These are phyloP conservation scores for Suhomyces maxii DNA, from an alignment of 1,139 yeast genomes.

Conservation along the genomic window DNA sequence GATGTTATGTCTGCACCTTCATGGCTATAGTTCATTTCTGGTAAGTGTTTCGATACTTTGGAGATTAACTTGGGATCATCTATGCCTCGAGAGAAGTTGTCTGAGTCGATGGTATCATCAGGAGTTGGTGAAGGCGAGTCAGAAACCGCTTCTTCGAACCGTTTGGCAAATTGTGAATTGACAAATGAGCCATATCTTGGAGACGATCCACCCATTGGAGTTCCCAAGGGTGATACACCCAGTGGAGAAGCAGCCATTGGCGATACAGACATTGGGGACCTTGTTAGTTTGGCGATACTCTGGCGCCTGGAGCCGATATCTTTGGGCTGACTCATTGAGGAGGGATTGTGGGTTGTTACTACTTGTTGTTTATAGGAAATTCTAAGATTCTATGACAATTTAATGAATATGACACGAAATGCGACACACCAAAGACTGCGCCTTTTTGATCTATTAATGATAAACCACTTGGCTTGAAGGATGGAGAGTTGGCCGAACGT, in stretches of 20 bases:
- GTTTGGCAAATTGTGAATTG: slow-evolving; percentile 9
- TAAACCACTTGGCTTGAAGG: no score
- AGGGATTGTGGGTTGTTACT: neutral
- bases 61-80: slow-evolving; percentile 26
- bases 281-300: slow-evolving; percentile 16
- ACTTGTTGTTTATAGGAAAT: no score
- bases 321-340: slow-evolving; percentile 8
- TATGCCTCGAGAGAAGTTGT: slow-evolving; percentile 23
- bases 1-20: slow-evolving; percentile 28
- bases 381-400: no score
- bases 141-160: slow-evolving; percentile 10
- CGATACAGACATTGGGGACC: slow-evolving; percentile 14
- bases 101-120: slow-evolving; percentile 7
- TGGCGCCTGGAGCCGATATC: slow-evolving; percentile 10
- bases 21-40: slow-evolving; percentile 14
- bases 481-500: no score
- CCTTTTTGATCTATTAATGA: no score
- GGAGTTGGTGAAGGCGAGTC: slow-evolving; percentile 10
- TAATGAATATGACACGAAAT: no score
- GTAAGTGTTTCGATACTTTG: slow-evolving; percentile 33
- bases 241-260: slow-evolving; percentile 11
- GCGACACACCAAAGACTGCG: no score
- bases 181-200: slow-evolving; percentile 6
- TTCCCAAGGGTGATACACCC: slow-evolving; percentile 10
- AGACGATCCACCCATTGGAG: slow-evolving; percentile 1